Base-by-base conservation (phyloP, 345 rosid species). In the Lepidium africanum region DNA sequence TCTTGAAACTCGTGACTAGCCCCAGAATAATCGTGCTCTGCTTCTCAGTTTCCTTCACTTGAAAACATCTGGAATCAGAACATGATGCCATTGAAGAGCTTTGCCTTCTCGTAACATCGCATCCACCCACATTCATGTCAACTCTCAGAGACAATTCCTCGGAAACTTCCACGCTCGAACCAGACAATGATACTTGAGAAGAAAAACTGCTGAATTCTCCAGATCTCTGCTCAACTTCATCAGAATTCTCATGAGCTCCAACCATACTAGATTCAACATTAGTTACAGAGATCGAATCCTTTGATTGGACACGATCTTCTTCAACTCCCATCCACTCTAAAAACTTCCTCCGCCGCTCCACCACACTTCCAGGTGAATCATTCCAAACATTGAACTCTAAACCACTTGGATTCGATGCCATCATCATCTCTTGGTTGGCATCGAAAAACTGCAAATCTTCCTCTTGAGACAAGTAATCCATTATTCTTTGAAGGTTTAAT, bases 381-480 rank as follows among this genome's bases (percentile, higher is more conserved):
- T 49, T 67, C 92, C 89, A 81, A 72, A 71, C 38, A 83, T 77
- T 53, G 43, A 64, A 80, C 48, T 50, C 71, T 35, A 53, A 70
- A 63, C 12, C 66, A 33, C 53, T 77, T 76, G 65, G 74, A 63
- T 33, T 51, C 47, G 81, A 74, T 59, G 82, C 65, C 74, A 81
- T 70, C 74, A 81, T 70, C 62, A 81, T 70, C 65, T 88, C 93
- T 45, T 85, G 89, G 16, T 53, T 72, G 30, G 96, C 91, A 78
- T 92, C 96, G 16, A 86, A 90, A 70, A 90, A 92, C 6, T 64
- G 80, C 50, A 59, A 69, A 55, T 79, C 89, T 77, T 87, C 88
- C 16, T 81, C 98, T 65, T 80, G 88, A 59, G 79, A 68, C 58
- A 81, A 81, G 78, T 87, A 75, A 65, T 81, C 90, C 96, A 92